Evolutionary conservation across 2,329 filamentous ascomycete species (phyloP).

Genomic region (Septoria linicola): DNA sequence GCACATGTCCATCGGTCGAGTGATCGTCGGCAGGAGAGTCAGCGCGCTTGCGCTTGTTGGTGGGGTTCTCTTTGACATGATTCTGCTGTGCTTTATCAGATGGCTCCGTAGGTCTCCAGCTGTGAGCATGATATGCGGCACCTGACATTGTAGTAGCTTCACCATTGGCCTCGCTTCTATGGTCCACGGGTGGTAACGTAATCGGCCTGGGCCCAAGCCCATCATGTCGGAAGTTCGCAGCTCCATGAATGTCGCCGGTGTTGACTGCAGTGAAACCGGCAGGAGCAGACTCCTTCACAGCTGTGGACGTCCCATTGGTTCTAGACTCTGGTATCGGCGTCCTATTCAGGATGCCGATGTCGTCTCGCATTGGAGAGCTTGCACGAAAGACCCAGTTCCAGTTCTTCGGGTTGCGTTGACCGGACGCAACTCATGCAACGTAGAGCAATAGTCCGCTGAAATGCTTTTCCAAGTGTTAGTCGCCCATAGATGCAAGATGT

Average conservation of each 20-base stretch:
- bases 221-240: conserved; percentile 23
- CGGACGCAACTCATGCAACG: conserved; percentile 20
- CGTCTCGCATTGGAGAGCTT: conserved; percentile 29
- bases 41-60: conserved; percentile 31
- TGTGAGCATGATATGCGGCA: conserved; percentile 17
- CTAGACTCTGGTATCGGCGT: conserved; percentile 20
- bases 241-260: conserved; percentile 25
- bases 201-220: conserved; percentile 11
- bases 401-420: conserved; percentile 17
- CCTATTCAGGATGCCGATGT: conserved; percentile 20
- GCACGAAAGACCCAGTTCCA: conserved; percentile 16
- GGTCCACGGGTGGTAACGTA: conserved; percentile 13
- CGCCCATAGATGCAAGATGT: too few relatives aligned
- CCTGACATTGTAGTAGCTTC: conserved; percentile 5
- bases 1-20: conserved; percentile 9
- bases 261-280: conserved; percentile 38
- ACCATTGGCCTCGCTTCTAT: conserved; percentile 4
- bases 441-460: conserved; percentile 7
- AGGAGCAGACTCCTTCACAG: conserved; percentile 21
- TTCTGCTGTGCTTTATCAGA: conserved; percentile 5
- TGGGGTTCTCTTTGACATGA: not conserved
- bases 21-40: conserved; percentile 16
- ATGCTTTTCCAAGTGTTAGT: conserved; percentile 10
- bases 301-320: conserved; percentile 22
- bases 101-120: conserved; percentile 28